phyloP scores from a whole-genome alignment of 2,329 filamentous ascomycete species.

The Cylindrodendrum hubeiense region DNA sequence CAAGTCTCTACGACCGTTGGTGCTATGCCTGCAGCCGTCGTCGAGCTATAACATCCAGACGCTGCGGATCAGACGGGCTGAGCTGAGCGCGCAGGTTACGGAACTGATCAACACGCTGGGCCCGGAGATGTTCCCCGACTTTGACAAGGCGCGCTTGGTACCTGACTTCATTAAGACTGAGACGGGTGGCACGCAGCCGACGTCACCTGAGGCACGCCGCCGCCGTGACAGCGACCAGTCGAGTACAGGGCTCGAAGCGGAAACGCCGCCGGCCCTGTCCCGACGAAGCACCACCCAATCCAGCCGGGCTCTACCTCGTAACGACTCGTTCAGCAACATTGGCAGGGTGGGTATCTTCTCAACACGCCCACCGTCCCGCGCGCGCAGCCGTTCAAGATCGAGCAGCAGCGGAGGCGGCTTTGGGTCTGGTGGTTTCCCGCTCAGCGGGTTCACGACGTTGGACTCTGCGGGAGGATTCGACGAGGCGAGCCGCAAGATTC shows the following conservation, averaged over 20 bases:
- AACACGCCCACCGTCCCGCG: constrained; percentile 86
- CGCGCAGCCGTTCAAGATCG: constrained; percentile 76
- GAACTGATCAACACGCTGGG: constrained; percentile 95
- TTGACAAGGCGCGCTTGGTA: constrained; percentile 81
- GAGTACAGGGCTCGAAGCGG: constrained; percentile 51
- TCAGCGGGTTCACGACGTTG: constrained; percentile 77
- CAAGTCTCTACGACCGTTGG: constrained; percentile 90
- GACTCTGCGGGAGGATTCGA: constrained; percentile 80
- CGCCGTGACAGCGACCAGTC: constrained; percentile 65
- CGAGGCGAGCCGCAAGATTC: constrained; percentile 86
- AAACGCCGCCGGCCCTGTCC: constrained; percentile 55
- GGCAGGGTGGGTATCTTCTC: constrained; percentile 91
- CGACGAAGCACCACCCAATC: constrained; percentile 66
- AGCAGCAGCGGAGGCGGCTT: constrained; percentile 75
- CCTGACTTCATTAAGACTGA: constrained; percentile 63
- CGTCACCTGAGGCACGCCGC: constrained; percentile 41
- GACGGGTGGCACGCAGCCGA: constrained; percentile 36
- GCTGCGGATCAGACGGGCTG: constrained; percentile 77
- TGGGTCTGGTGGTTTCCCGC: constrained; percentile 71
- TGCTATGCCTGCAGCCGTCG: constrained; percentile 86
- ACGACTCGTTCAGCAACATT: constrained; percentile 95
- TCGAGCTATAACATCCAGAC: constrained; percentile 87
- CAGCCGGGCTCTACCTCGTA: constrained; percentile 75
- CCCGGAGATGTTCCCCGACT: constrained; percentile 97
- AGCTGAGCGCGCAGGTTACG: constrained; percentile 85